phyloP scores from a whole-genome alignment of 1,139 yeast species.

The Saccharomyces pastorianus region DNA sequence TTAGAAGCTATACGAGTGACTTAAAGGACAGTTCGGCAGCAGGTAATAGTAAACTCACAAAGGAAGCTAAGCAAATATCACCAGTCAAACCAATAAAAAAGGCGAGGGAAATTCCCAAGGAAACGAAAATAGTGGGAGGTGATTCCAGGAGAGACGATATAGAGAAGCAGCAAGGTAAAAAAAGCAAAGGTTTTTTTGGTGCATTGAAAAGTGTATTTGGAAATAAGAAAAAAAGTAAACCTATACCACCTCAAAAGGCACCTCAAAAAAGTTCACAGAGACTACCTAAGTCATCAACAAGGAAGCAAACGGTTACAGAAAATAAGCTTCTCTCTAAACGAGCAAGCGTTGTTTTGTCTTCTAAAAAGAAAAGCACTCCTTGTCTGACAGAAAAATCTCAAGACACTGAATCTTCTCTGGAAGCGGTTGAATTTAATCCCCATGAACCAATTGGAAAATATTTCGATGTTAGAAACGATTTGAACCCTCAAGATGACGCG shows the following conservation, averaged over 20 bases:
- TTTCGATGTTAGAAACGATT: background rate
- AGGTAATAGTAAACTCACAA: background rate
- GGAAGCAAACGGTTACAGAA: background rate
- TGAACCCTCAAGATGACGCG: constrained; percentile 1
- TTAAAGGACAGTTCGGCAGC: constrained; percentile 9
- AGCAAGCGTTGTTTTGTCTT: background rate
- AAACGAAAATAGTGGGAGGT: background rate
- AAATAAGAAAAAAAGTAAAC: constrained; percentile 8
- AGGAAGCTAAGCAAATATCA: background rate
- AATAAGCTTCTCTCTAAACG: background rate
- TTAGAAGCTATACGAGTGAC: constrained; percentile 26
- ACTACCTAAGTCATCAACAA: background rate
- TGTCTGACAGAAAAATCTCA: background rate
- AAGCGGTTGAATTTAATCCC: background rate
- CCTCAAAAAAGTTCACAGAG: background rate
- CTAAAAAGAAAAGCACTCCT: constrained; percentile 1
- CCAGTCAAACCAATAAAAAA: background rate
- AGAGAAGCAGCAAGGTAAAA: background rate
- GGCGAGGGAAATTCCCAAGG: background rate
- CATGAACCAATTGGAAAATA: background rate
- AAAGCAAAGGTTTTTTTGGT: constrained; percentile 10
- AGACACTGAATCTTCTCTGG: background rate
- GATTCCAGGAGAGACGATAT: background rate
- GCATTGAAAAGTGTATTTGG: constrained; percentile 16
- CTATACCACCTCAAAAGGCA: background rate